A percentile compares a stretch with the other conserved stretches of the same genome.
These are phyloP conservation scores for Ascomycota sp. DNA, from an alignment of 2,329 filamentous ascomycete species.

Conservation along the genomic window DNA sequence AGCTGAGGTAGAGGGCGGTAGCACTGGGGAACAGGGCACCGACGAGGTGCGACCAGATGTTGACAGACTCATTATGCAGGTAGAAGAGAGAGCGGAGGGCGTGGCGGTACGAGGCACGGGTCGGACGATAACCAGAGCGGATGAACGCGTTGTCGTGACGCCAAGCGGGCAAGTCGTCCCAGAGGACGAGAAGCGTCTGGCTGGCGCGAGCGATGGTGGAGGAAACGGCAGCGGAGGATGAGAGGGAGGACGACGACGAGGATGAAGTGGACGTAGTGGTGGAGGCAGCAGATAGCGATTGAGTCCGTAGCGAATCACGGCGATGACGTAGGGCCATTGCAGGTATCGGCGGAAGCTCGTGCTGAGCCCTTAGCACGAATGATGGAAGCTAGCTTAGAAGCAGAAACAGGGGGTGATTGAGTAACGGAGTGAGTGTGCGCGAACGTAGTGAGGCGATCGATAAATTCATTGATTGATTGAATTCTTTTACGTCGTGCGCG, in stretches of 20 bases:
- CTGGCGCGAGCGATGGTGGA: constrained; percentile 13
- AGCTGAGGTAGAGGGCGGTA: constrained; percentile 31
- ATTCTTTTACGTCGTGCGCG: no score
- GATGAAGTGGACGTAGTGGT: no score
- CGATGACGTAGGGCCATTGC: no score
- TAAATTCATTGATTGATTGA: no score
- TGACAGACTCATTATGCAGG: constrained; percentile 41
- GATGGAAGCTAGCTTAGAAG: no score
- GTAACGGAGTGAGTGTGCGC: no score
- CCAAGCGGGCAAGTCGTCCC: constrained; percentile 38
- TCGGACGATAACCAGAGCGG: constrained; percentile 29
- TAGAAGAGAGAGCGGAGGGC: constrained; percentile 27
- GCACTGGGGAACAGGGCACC: constrained; percentile 40
- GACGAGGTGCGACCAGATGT: constrained; percentile 43
- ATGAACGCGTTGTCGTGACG: constrained; percentile 40
- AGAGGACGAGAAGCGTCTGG: constrained; percentile 24
- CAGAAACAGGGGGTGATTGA: no score
- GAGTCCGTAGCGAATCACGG: no score
- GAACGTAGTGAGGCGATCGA: no score
- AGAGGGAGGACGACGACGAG: neutral
- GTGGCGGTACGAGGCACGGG: constrained; percentile 23
- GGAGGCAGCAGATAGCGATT: no score
- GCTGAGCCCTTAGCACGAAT: no score
- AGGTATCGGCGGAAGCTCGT: no score
- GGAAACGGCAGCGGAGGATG: constrained; percentile 9